Evolutionary conservation across 495 filamentous ascomycete species (phyloP).

Genomic region (Evernia prunastri): DNA sequence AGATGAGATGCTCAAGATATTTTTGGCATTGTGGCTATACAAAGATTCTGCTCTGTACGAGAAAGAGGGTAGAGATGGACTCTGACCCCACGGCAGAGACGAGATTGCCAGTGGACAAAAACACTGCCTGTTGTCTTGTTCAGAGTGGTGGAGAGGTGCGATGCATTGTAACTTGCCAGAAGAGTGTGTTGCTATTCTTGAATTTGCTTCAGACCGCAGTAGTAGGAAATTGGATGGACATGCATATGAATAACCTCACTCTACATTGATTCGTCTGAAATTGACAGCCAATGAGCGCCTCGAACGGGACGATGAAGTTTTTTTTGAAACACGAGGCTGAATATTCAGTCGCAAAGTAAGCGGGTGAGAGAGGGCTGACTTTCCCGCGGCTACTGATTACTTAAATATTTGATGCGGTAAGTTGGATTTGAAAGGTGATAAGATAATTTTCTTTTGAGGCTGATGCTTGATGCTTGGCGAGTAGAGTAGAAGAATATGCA

Average conservation of each 20-base stretch:
- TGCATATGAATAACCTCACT: neutral
- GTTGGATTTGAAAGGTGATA: no score
- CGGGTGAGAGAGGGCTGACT: neutral
- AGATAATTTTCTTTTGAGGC: neutral
- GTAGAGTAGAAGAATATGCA: no score
- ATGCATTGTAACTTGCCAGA: neutral
- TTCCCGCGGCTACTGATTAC: no score
- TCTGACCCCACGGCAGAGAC: neutral
- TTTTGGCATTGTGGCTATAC: constrained; percentile 1
- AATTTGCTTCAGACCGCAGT: neutral
- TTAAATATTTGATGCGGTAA: no score
- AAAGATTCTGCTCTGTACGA: neutral
- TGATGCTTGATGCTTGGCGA: no score
- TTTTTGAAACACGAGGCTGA: neutral
- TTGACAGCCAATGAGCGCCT: neutral
- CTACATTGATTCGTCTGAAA: no score
- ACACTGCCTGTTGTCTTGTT: neutral
- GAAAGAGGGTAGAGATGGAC: neutral
- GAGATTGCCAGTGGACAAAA: neutral
- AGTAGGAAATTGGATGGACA: neutral
- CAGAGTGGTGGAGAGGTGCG: neutral
- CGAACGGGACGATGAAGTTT: no score
- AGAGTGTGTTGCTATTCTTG: neutral
- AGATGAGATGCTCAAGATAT: neutral
- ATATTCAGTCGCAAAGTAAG: neutral